Conservation (phyloP, 2,329 filamentous ascomycete genomes). For the Hypoxylon sp. region DNA sequence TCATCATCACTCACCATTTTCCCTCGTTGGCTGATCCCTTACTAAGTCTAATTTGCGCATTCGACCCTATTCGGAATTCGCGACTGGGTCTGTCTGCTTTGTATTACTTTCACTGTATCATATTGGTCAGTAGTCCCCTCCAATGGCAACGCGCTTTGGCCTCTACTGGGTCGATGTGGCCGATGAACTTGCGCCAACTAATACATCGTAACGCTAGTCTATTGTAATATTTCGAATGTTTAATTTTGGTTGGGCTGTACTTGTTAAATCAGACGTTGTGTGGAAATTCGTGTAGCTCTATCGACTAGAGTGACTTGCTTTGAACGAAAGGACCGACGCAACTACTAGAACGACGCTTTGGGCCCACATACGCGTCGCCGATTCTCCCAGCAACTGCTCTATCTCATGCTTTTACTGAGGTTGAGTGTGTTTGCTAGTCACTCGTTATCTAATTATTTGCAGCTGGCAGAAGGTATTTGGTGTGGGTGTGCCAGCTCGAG, state of each 20-base stretch:
- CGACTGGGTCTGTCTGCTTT: slow-evolving; percentile 51
- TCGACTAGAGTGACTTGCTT: slow-evolving; percentile 42
- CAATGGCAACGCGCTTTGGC: slow-evolving; percentile 47
- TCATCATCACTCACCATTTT: slow-evolving; percentile 38
- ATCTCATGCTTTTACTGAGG: slow-evolving; percentile 43
- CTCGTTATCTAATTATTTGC: slow-evolving; percentile 42
- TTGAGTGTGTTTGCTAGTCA: slow-evolving; percentile 40
- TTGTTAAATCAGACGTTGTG: slow-evolving; percentile 37
- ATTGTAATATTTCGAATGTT: slow-evolving; percentile 54
- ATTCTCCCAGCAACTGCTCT: slow-evolving; percentile 34
- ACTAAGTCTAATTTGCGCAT: slow-evolving; percentile 45
- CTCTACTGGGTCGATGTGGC: slow-evolving; percentile 28
- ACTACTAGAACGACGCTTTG: slow-evolving; percentile 27
- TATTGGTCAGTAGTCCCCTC: slow-evolving; percentile 60
- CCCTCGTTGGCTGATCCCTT: slow-evolving; percentile 44
- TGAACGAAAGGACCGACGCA: slow-evolving; percentile 23
- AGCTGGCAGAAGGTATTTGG: slow-evolving; percentile 24
- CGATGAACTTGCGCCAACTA: slow-evolving; percentile 45
- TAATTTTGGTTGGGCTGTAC: slow-evolving; percentile 50
- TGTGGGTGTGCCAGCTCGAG: slow-evolving; percentile 12
- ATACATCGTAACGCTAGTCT: slow-evolving; percentile 47
- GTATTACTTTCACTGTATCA: slow-evolving; percentile 57
- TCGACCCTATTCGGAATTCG: slow-evolving; percentile 47
- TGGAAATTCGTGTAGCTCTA: slow-evolving; percentile 35
- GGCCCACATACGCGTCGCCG: slow-evolving; percentile 26